A percentile compares a stretch with the other conserved stretches of the same genome.
These are phyloP conservation scores for Synchytrium microbalum DNA, from an alignment of 371 early-diverging fungal genomes.

Conservation along the genomic window DNA sequence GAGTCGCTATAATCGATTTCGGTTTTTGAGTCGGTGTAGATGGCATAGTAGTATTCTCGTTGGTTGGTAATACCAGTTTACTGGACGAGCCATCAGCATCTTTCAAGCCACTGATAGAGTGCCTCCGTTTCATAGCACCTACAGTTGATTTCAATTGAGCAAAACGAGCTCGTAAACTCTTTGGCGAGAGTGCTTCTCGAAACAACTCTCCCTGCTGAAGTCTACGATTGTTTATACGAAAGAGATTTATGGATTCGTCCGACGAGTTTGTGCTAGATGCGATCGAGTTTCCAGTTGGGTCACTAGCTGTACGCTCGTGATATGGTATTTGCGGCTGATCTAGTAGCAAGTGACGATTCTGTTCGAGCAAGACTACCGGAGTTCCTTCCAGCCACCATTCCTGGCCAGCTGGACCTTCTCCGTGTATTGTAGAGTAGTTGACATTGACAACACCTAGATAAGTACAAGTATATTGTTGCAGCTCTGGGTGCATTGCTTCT, in stretches of 20 bases:
- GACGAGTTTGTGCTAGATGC: slow-evolving; percentile 1
- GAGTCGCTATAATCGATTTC: not conserved
- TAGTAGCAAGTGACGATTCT: slow-evolving; percentile 34
- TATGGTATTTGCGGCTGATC: slow-evolving; percentile 7
- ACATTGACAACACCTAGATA: slow-evolving; percentile 92
- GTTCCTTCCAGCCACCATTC: slow-evolving; percentile 22
- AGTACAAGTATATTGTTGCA: slow-evolving; percentile 77
- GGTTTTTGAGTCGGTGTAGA: not conserved
- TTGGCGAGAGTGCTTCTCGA: slow-evolving; percentile 40
- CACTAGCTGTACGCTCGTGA: slow-evolving; percentile 2
- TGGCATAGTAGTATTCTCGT: too few species aligned
- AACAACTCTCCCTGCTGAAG: slow-evolving; percentile 42
- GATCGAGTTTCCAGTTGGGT: not conserved
- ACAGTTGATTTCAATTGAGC: slow-evolving; percentile 29
- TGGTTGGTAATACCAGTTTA: not conserved
- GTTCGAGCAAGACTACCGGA: slow-evolving; percentile 36
- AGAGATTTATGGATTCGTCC: slow-evolving; percentile 9
- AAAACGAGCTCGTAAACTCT: slow-evolving; percentile 36
- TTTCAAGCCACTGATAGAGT: slow-evolving; percentile 12
- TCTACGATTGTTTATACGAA: slow-evolving; percentile 19
- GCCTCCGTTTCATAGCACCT: slow-evolving; percentile 18
- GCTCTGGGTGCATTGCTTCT: slow-evolving; percentile 64
- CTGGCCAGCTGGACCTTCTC: not conserved
- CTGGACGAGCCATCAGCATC: not conserved
- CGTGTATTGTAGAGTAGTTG: slow-evolving; percentile 45